phyloP scores from a whole-genome alignment of 129 eudicot genomes.

The Arctium minus region DNA sequence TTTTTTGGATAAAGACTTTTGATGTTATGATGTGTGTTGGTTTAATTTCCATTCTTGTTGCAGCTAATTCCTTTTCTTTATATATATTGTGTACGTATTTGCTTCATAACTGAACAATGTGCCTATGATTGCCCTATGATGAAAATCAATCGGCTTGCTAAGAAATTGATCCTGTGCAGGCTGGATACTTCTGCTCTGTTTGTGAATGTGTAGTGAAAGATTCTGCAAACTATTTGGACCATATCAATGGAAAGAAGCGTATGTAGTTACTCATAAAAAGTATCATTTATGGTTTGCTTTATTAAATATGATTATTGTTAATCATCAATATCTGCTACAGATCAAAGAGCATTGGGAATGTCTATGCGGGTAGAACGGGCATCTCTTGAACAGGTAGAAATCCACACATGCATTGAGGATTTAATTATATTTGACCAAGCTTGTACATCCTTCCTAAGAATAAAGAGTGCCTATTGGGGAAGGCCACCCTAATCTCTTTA shows the following conservation, averaged over 20 bases:
- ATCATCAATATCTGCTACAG: conserved; percentile 33
- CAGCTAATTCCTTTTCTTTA: neutral
- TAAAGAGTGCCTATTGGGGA: neutral
- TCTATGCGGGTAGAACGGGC: conserved; percentile 95
- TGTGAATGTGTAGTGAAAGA: conserved; percentile 99
- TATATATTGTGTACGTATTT: neutral
- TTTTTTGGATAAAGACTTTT: no score
- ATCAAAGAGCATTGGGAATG: conserved; percentile 99
- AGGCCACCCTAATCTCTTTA: neutral
- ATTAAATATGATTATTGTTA: neutral
- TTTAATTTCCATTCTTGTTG: neutral
- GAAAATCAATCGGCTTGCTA: conserved; percentile 1
- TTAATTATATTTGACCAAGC: neutral
- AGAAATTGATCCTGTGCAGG: conserved; percentile 52
- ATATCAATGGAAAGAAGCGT: conserved; percentile 99
- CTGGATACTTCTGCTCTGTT: conserved; percentile 96
- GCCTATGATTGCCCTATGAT: neutral
- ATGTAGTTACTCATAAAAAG: conserved; percentile 24
- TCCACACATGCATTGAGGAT: neutral
- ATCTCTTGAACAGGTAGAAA: conserved; percentile 88
- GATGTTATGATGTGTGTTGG: no score
- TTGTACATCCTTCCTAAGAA: neutral
- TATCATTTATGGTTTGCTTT: neutral
- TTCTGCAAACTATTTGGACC: conserved; percentile 97
- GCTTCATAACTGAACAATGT: neutral